These are phyloP conservation scores for Nicotiana noctiflora DNA, from an alignment of 257 asterid genomes.

Conservation along the genomic window DNA sequence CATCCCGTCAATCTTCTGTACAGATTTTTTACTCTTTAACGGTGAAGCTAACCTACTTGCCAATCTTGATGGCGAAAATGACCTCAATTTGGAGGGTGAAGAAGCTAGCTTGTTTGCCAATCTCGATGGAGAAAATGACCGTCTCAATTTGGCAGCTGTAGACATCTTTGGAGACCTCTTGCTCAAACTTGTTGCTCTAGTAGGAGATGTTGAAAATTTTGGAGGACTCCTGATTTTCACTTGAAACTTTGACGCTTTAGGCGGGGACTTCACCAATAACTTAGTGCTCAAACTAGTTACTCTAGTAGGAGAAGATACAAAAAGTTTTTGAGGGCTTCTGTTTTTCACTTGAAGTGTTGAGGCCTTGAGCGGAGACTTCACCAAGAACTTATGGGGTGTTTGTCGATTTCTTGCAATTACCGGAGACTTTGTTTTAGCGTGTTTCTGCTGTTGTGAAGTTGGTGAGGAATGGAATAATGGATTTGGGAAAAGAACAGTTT, in stretches of 20 bases:
- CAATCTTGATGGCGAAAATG: slow-evolving; percentile 14
- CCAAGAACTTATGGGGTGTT: slow-evolving; percentile 75
- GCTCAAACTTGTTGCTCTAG: background rate
- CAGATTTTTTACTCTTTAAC: slow-evolving; percentile 39
- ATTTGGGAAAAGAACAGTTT: slow-evolving; percentile 81
- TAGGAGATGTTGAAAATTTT: slow-evolving; percentile 31
- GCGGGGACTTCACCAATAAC: slow-evolving; percentile 67
- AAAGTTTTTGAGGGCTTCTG: slow-evolving; percentile 37
- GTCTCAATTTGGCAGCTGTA: slow-evolving; percentile 43
- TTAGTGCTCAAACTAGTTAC: slow-evolving; percentile 19
- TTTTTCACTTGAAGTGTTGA: slow-evolving; percentile 36
- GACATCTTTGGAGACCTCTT: slow-evolving; percentile 41
- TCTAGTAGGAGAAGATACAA: slow-evolving; percentile 31
- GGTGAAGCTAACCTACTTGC: slow-evolving; percentile 32
- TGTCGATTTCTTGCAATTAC: slow-evolving; percentile 32
- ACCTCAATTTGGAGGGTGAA: slow-evolving; percentile 26
- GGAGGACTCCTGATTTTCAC: slow-evolving; percentile 56
- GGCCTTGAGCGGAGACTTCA: slow-evolving; percentile 52
- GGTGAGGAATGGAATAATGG: slow-evolving; percentile 70
- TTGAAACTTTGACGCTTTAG: slow-evolving; percentile 31
- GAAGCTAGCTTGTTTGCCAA: slow-evolving; percentile 36
- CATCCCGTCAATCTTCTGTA: slow-evolving; percentile 32
- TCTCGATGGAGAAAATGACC: slow-evolving; percentile 67
- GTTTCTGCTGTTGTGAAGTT: slow-evolving; percentile 35
- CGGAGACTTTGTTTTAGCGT: slow-evolving; percentile 57